A percentile compares a stretch with the other conserved stretches of the same genome.
Evolutionary conservation across 1,139 yeast species (phyloP).

Genomic region (Candida dubliniensis): DNA sequence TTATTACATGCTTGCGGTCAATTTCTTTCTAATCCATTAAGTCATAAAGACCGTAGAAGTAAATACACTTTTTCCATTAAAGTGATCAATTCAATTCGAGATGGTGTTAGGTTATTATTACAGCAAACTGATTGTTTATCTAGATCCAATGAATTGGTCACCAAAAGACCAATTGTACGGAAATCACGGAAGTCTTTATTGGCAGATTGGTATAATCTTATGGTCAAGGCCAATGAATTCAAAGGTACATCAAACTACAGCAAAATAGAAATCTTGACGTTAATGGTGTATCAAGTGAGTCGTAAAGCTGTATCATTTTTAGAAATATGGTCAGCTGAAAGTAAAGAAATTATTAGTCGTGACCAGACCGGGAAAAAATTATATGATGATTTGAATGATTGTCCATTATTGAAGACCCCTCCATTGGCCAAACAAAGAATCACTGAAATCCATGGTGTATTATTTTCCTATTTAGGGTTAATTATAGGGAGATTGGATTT

Average conservation of each 20-base stretch:
- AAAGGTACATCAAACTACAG: conserved; percentile 66
- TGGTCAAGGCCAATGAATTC: conserved; percentile 83
- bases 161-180: conserved; percentile 65
- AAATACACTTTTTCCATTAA: conserved; percentile 47
- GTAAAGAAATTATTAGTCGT: conserved; percentile 38
- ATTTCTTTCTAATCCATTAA: conserved; percentile 69
- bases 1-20: conserved; percentile 74
- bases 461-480: conserved; percentile 69
- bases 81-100: conserved; percentile 56
- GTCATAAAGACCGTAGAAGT: conserved; percentile 42
- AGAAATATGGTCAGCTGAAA: conserved; percentile 72
- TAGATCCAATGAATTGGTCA: conserved; percentile 76
- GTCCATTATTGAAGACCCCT: conserved; percentile 49
- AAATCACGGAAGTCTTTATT: conserved; percentile 75
- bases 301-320: conserved; percentile 72
- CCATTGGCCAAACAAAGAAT: conserved; percentile 73
- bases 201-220: conserved; percentile 88
- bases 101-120: conserved; percentile 77
- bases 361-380: conserved; percentile 18
- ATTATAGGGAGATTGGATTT: conserved; percentile 72
- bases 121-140: conserved; percentile 84
- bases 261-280: conserved; percentile 68
- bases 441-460: conserved; percentile 69
- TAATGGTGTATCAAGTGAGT: conserved; percentile 72
- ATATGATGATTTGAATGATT: conserved; percentile 41